Conservation (phyloP, 768 basidiomycete genomes). For the Cantharellus cinnabarinus region DNA sequence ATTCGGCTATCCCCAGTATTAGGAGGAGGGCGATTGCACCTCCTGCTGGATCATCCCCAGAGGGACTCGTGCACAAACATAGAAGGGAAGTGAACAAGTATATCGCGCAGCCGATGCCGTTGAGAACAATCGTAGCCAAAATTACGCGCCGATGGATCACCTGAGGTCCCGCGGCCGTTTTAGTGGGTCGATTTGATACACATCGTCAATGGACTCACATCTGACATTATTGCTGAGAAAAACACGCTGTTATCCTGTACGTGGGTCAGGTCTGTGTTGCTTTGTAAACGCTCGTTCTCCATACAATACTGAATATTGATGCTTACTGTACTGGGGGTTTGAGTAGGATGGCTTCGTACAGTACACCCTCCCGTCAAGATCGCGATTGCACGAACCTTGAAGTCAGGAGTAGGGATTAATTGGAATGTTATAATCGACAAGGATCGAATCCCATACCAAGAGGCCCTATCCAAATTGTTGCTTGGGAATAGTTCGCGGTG, state of each 20-base stretch:
- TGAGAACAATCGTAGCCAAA: neutral
- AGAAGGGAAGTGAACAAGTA: neutral
- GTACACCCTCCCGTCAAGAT: neutral
- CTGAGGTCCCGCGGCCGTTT: too few species aligned
- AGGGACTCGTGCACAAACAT: neutral
- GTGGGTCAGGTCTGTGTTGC: neutral
- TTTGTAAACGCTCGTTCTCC: neutral
- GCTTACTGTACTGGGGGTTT: neutral
- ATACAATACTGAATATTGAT: neutral
- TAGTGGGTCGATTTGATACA: too few species aligned
- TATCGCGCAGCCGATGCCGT: neutral
- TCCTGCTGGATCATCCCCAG: neutral
- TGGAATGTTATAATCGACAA: neutral
- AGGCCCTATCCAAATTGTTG: neutral
- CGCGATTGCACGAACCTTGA: neutral
- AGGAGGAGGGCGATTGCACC: neutral
- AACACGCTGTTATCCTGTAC: neutral
- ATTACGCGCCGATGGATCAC: too few species aligned
- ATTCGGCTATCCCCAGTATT: neutral
- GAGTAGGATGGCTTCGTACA: neutral
- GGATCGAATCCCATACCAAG: neutral
- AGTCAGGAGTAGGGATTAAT: neutral
- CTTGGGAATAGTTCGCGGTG: neutral
- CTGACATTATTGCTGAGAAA: neutral
- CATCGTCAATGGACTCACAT: neutral